Conservation (phyloP, 305 asterid species). For the Fraxinus greggii region DNA sequence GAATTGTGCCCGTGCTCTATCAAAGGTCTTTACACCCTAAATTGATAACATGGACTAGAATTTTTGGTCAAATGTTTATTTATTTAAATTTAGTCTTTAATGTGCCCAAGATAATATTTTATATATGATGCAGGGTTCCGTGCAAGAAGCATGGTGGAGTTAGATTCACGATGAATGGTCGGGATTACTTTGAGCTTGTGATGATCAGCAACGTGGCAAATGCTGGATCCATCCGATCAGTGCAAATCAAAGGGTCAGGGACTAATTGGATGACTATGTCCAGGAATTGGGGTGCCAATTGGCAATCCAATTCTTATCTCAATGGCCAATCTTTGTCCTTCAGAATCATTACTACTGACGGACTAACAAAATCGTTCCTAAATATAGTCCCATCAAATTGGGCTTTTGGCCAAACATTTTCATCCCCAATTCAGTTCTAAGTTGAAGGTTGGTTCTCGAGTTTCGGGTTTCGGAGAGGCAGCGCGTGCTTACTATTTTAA, state of each 20-base stretch:
- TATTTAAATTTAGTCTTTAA: not conserved
- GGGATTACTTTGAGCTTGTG: constrained; percentile 64
- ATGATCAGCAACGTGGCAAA: constrained; percentile 62
- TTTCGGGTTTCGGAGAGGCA: constrained; percentile 35
- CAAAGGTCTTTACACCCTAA: constrained; percentile 40
- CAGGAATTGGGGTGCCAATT: constrained; percentile 85
- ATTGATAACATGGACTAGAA: not conserved
- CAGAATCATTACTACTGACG: constrained; percentile 70
- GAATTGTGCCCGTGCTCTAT: constrained; percentile 65
- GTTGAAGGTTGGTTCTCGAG: constrained; percentile 11
- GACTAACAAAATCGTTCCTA: constrained; percentile 45
- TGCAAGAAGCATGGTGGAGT: constrained; percentile 78
- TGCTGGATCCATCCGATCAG: constrained; percentile 64
- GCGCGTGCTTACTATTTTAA: constrained; percentile 66
- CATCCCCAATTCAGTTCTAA: constrained; percentile 50
- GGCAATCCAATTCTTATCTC: constrained; percentile 67
- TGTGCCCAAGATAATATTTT: not conserved
- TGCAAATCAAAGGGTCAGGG: constrained; percentile 66
- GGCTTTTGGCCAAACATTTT: constrained; percentile 71
- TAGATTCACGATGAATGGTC: constrained; percentile 64
- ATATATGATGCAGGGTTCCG: constrained; percentile 50
- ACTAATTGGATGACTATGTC: constrained; percentile 74
- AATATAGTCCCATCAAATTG: constrained; percentile 60
- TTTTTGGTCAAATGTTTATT: not conserved
- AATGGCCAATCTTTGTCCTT: constrained; percentile 69